These are phyloP conservation scores for Alternaria triticina DNA, from an alignment of 2,329 filamentous ascomycete species.

Conservation along the genomic window DNA sequence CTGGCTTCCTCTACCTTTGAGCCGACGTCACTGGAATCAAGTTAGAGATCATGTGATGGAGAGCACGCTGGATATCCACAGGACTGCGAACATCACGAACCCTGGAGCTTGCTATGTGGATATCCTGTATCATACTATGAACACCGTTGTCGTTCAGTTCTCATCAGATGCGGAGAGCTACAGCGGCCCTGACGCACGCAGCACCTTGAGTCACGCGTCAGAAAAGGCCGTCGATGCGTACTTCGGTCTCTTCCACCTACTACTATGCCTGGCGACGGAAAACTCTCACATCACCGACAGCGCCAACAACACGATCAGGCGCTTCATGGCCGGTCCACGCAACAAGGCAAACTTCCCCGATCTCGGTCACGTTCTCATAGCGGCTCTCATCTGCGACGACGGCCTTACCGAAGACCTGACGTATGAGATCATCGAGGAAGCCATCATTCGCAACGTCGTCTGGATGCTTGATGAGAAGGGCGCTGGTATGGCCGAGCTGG, in stretches of 20 bases:
- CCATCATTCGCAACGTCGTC: constrained; percentile 59
- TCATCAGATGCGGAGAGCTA: constrained; percentile 43
- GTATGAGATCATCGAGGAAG: constrained; percentile 56
- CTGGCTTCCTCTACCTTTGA: constrained; percentile 59
- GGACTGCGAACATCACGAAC: constrained; percentile 26
- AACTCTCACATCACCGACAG: constrained; percentile 50
- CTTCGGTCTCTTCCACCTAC: constrained; percentile 60
- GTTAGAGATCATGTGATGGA: constrained; percentile 38
- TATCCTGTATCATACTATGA: constrained; percentile 59
- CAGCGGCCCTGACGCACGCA: constrained; percentile 30
- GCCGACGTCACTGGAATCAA: constrained; percentile 53
- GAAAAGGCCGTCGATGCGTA: constrained; percentile 62
- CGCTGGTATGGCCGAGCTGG: constrained; percentile 52
- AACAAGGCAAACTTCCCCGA: constrained; percentile 55
- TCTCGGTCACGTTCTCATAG: constrained; percentile 58
- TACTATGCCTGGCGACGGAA: constrained; percentile 56
- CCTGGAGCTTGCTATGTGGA: constrained; percentile 32
- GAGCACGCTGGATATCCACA: constrained; percentile 37
- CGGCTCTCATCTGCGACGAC: constrained; percentile 55
- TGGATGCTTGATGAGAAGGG: constrained; percentile 55
- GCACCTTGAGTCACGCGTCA: constrained; percentile 55
- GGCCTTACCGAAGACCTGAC: constrained; percentile 50
- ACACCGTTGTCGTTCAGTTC: constrained; percentile 58
- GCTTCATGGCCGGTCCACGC: constrained; percentile 50
- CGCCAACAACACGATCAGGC: constrained; percentile 51